Base-by-base conservation (phyloP, 768 basidiomycete species). In the Lenzites betulinus region DNA sequence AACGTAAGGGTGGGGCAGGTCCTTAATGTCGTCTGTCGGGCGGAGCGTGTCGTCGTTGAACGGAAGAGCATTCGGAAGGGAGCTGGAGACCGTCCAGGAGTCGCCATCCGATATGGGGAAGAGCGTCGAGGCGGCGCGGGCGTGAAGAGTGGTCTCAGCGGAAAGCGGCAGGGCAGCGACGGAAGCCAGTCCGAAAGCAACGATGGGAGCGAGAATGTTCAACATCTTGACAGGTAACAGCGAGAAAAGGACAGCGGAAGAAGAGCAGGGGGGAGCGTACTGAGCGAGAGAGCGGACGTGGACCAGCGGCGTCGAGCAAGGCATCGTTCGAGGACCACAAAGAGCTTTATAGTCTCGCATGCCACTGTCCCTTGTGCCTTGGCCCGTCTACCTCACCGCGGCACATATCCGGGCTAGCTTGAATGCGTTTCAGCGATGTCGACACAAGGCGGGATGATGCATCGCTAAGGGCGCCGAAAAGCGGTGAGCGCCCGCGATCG, bases 41-140 rank as follows among this genome's bases (percentile, higher is more conserved):
- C 65, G 67, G 64, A 71, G 64, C 9, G 71, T 73, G 15, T 60
- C 48, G 51, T 72, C 70, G 22, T n/a, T n/a, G n/a, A 49, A 11
- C 22, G 61, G 69, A 11, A 73, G 60, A 1, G 64, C 64, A 42
- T 53, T 61, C 1, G 53, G 7, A 11, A 64, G 58, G 38, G 51
- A 41, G 15, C 62, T 42, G 15, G 64, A 61, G n/a, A 71, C 71
- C 8, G 71, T 68, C 69, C 69, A 74, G 15, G 64, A 68, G 20
- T 36, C 51, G 12, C 53, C 39, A 28, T 68, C 60, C 12, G 66
- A 64, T 13, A 70, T 60, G 8, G 69, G 71, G 64, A 71, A 70
- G 25, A 69, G 63, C 4, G 38, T 41, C 12, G 60, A 51, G 1
- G 61, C 51, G 1, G 44, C 61, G 1, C 61, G 61, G 18, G 49